Percentiles rank a stretch among this genome's conserved stretches.
These are phyloP conservation scores for Tylopilus plumbeoviolaceoides DNA, from an alignment of 768 basidiomycete species.

Conservation along the genomic window DNA sequence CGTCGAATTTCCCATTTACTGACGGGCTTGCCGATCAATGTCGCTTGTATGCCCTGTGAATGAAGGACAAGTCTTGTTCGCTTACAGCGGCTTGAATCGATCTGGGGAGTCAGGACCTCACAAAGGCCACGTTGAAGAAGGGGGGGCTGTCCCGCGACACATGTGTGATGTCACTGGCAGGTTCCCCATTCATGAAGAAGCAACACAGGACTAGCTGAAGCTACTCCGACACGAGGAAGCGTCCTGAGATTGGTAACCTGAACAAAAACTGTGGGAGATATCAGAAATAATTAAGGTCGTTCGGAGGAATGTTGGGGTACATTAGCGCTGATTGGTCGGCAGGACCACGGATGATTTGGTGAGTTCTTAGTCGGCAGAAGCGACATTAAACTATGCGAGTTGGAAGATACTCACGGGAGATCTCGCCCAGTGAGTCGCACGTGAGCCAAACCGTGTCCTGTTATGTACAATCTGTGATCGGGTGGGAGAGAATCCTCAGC, in stretches of 20 bases:
- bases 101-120: not conserved
- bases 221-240: not conserved
- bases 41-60: not conserved
- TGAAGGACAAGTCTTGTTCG: not conserved
- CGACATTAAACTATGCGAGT: constrained; percentile 14
- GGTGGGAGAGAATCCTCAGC: constrained; percentile 6
- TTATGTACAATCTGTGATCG: constrained; percentile 7
- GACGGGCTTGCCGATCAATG: not conserved
- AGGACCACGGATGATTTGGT: constrained; percentile 2
- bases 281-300: not conserved
- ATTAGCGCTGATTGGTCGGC: constrained; percentile 8
- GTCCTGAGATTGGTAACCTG: constrained; percentile 12
- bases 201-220: not conserved
- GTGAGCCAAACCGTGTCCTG: constrained; percentile 6
- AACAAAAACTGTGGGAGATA: constrained; percentile 19
- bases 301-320: not conserved
- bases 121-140: not conserved
- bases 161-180: not conserved
- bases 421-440: not conserved
- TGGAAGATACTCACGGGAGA: constrained; percentile 17
- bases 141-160: constrained; percentile 6
- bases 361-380: constrained; percentile 3
- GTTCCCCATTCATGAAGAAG: not conserved
- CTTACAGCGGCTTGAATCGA: not conserved
- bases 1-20: not conserved